phyloP scores from a whole-genome alignment of 306 rosid species.

The Calophaca sinica region DNA sequence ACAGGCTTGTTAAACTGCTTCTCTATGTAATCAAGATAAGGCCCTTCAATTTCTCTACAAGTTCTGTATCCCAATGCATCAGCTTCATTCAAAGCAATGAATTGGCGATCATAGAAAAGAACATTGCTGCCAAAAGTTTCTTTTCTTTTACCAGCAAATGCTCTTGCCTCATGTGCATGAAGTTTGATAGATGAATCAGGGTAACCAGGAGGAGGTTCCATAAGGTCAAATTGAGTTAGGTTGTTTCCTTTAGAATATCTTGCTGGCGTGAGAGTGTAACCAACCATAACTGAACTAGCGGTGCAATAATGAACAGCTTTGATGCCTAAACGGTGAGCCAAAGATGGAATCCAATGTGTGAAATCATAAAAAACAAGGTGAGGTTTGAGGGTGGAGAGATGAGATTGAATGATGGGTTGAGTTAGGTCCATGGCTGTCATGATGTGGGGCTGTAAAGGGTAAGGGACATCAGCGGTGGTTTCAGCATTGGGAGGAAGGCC shows the following conservation, averaged over 20 bases:
- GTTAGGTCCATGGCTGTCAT: constrained; percentile 55
- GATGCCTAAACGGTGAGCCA: constrained; percentile 35
- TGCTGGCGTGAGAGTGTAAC: constrained; percentile 19
- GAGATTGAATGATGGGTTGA: constrained; percentile 17
- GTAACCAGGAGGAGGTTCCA: constrained; percentile 49
- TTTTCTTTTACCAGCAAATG: not conserved
- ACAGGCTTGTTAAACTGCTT: constrained; percentile 40
- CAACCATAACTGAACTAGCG: constrained; percentile 32
- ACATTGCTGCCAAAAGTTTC: constrained; percentile 34
- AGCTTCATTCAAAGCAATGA: constrained; percentile 8
- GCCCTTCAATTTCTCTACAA: constrained; percentile 54
- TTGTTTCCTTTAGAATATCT: not conserved
- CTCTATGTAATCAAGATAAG: constrained; percentile 43
- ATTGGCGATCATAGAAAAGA: constrained; percentile 44
- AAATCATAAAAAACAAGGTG: constrained; percentile 52
- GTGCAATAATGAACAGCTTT: constrained; percentile 43
- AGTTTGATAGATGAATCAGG: constrained; percentile 47
- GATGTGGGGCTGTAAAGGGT: constrained; percentile 38
- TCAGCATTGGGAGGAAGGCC: constrained; percentile 49
- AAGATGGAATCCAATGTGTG: constrained; percentile 48
- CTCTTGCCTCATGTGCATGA: constrained; percentile 37
- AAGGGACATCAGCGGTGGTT: constrained; percentile 49
- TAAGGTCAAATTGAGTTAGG: constrained; percentile 24
- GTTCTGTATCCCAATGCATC: constrained; percentile 44
- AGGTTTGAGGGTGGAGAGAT: constrained; percentile 46